phyloP scores from a whole-genome alignment of 345 rosid species.

The Pelargonium nanum region DNA sequence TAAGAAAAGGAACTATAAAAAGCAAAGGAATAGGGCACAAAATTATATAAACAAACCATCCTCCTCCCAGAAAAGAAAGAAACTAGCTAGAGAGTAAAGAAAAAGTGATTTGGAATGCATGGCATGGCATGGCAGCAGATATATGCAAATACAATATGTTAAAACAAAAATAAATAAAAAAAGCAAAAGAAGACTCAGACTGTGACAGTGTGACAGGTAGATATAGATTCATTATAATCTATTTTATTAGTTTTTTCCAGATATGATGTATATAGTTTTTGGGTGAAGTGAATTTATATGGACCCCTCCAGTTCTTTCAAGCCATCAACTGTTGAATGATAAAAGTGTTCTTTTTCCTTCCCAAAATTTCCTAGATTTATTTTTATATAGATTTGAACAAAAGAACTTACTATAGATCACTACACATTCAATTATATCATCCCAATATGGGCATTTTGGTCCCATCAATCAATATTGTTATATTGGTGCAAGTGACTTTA shows the following conservation, averaged over 20 bases:
- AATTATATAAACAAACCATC: constrained; percentile 5
- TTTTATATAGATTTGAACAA: constrained; percentile 9
- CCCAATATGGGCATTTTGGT: too few relatives aligned
- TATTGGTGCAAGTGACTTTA: too few relatives aligned
- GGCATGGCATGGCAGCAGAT: constrained; percentile 7
- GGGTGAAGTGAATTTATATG: constrained; percentile 16
- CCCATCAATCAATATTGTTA: too few relatives aligned
- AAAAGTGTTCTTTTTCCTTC: neutral
- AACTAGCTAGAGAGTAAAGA: constrained; percentile 16
- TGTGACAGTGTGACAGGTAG: constrained; percentile 33
- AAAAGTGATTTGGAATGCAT: constrained; percentile 22
- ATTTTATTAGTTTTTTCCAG: neutral
- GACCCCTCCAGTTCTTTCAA: neutral
- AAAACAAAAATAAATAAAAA: constrained; percentile 3
- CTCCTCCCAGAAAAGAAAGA: too few relatives aligned
- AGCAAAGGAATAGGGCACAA: constrained; percentile 2
- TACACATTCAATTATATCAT: too few relatives aligned
- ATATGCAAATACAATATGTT: neutral
- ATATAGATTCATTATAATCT: constrained; percentile 10
- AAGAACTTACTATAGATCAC: neutral
- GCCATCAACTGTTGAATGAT: neutral
- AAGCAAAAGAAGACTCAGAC: constrained; percentile 6
- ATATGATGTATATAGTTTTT: too few relatives aligned
- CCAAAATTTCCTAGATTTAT: constrained; percentile 23
- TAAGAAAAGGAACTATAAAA: constrained; percentile 27